These are phyloP conservation scores for Musa schizocarpa DNA, from an alignment of 176 grass and related monocot species.

Conservation along the genomic window DNA sequence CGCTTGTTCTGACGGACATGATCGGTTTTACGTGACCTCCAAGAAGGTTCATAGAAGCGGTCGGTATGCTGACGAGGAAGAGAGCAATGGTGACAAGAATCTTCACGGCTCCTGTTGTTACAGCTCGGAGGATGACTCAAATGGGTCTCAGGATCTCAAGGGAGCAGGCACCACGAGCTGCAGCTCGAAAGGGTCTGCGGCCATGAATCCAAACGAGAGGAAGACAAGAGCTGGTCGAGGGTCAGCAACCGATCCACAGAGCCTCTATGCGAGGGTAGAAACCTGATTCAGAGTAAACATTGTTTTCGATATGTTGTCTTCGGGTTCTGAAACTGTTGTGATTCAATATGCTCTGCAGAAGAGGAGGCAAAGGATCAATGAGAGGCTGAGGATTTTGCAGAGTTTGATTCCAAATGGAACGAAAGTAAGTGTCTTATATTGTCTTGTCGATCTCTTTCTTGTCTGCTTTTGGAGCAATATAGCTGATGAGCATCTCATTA, in stretches of 20 bases:
- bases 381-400: slow-evolving; percentile 65
- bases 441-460: neutral
- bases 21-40: slow-evolving; percentile 29
- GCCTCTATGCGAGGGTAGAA: slow-evolving; percentile 76
- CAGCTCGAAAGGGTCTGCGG: slow-evolving; percentile 23
- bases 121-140: slow-evolving; percentile 50
- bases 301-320: slow-evolving; percentile 20
- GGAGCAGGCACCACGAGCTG: slow-evolving; percentile 27
- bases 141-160: slow-evolving; percentile 9
- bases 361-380: slow-evolving; percentile 81
- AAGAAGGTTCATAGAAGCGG: slow-evolving; percentile 3
- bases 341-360: slow-evolving; percentile 38
- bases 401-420: slow-evolving; percentile 83
- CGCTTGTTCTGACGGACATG: neutral
- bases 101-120: slow-evolving; percentile 55
- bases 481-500: neutral
- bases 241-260: slow-evolving; percentile 53
- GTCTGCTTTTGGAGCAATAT: neutral
- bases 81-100: slow-evolving; percentile 23
- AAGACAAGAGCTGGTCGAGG: slow-evolving; percentile 32
- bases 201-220: slow-evolving; percentile 16
- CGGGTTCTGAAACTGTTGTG: slow-evolving; percentile 25
- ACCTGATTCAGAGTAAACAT: neutral
- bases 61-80: slow-evolving; percentile 12
- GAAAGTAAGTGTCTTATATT: slow-evolving; percentile 45